Evolutionary conservation across 768 basidiomycete species (phyloP), one percentile per base, ranked within the genome.

Genomic region (Russula emetica): DNA sequence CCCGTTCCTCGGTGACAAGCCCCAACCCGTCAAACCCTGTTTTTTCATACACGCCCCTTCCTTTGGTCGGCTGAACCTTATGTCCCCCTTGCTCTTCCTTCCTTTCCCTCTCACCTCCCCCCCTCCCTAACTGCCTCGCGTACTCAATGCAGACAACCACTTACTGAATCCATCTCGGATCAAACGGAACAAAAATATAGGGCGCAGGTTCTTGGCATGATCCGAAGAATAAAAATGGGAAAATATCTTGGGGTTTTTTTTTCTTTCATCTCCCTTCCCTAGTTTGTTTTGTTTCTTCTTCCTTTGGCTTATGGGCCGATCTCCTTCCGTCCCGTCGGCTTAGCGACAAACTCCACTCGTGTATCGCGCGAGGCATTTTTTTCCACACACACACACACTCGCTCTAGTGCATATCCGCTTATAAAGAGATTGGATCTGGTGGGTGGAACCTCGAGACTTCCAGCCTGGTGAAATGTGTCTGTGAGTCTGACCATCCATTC

Each of bases 1-100:
- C 58, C 63, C 54, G 63, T 64, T 64, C 54, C 51, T 56, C 55
- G 63, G 63, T 64, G 58, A 56, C 50, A 26, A 32, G 22, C 24
- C 28, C 47, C 38, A 49, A n/a, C 28, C 30, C 40, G 52, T 55
- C 57, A 50, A 64, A 60, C 63, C 52, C 62, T 63, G 62, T 38
- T 59, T 59, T 64, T 50, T 58, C 24, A 54, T 44, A 26, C 40
- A 28, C 58, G 11, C 26, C 42, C 51, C 58, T 62, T 51, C 55
- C 32, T 47, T 52, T n/a, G 49, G 62, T 34, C 47, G 2, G 45
- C 28, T 44, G 53, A 61, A 56, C 54, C 45, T 60, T 56, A 64
- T 64, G 63, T 56, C 14, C 42, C 14, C 13, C n/a, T 22, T 1
- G 38, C 22, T 2, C 10, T 5, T 5, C 28, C 47, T 13, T 26